A percentile compares a stretch with the other conserved stretches of the same genome.
phyloP scores from a whole-genome alignment of 768 basidiomycete species.

The Boletus speciosus region DNA sequence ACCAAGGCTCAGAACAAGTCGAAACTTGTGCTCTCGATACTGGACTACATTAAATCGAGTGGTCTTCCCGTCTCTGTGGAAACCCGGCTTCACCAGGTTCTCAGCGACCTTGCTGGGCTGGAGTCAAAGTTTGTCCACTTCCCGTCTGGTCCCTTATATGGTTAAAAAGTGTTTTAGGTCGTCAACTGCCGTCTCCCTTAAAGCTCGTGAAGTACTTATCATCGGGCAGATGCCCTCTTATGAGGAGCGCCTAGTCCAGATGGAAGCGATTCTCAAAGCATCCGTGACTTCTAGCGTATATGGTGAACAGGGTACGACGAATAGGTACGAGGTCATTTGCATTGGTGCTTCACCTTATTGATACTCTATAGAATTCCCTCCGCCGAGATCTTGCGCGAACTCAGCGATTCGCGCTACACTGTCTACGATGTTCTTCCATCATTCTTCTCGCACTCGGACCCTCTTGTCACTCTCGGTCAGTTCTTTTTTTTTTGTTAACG shows the following conservation, averaged over 20 bases:
- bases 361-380: slow-evolving; percentile 63
- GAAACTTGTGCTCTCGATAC: slow-evolving; percentile 78
- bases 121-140: slow-evolving; percentile 71
- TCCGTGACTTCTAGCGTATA: slow-evolving; percentile 87
- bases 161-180: slow-evolving; percentile 48
- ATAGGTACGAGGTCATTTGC: slow-evolving; percentile 43
- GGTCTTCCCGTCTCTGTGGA: slow-evolving; percentile 75
- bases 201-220: slow-evolving; percentile 96
- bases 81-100: slow-evolving; percentile 66
- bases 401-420: slow-evolving; percentile 94
- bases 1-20: slow-evolving; percentile 93
- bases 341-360: not conserved
- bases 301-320: slow-evolving; percentile 69
- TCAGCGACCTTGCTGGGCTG: slow-evolving; percentile 78
- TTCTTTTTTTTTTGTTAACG: slow-evolving; percentile 2
- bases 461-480: slow-evolving; percentile 79
- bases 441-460: slow-evolving; percentile 88
- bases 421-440: slow-evolving; percentile 96
- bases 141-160: not conserved
- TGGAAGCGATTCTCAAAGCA: slow-evolving; percentile 89
- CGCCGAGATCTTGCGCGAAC: slow-evolving; percentile 82
- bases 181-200: slow-evolving; percentile 87
- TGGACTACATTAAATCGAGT: slow-evolving; percentile 87
- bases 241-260: slow-evolving; percentile 89
- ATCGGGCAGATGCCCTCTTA: slow-evolving; percentile 95